Base-by-base conservation (phyloP, 306 rosid genomes). In the Castanospermum australe region DNA sequence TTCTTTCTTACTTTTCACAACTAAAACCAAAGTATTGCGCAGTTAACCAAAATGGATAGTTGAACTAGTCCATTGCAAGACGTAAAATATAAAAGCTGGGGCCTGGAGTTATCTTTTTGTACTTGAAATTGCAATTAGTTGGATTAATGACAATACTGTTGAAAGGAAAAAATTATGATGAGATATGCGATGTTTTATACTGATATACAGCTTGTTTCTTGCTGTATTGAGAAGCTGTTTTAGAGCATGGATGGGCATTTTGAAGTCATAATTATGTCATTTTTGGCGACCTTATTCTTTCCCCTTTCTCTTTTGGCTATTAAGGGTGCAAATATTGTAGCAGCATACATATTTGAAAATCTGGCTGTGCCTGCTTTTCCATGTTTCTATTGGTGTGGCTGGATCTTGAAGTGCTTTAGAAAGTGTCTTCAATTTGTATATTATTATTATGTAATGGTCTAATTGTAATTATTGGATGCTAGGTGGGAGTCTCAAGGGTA, bases 401-500 rank as follows among this genome's bases (percentile, higher is more conserved):
- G 50, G 51, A 24, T 71, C 48, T 79, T 10, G 44, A 50, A 80
- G 74, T 9, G 33, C 55, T 69, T 51, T 11, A 39, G n/a, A 30
- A 15, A 2, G 12, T 39, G 39, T 36, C 13, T 13, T 55, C 18
- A 22, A 7, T 66, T 65, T 72, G 8, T 38, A 15, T 51, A 41
- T 25, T 42, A 1, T 32, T 36, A 10, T 32, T 42, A 3, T 63
- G 33, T 81, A 4, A 14, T 33, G 56, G 60, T 42, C 68, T 83
- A 3, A 66, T 77, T 85, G 22, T 72, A 35, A 21, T 82, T 81
- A 17, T 81, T 80, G 76, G 78, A 69, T 86, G 74, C 71, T 83
- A 94, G 98, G 98, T 94, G 98, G 98, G 98, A 94, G 82, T 90
- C 98, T 80, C 97, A 92, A 83, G 98, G 98, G 55, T 87, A 89